Conservation (phyloP, 352 stramenopile species). For the Halophytophthora polymorphica region DNA sequence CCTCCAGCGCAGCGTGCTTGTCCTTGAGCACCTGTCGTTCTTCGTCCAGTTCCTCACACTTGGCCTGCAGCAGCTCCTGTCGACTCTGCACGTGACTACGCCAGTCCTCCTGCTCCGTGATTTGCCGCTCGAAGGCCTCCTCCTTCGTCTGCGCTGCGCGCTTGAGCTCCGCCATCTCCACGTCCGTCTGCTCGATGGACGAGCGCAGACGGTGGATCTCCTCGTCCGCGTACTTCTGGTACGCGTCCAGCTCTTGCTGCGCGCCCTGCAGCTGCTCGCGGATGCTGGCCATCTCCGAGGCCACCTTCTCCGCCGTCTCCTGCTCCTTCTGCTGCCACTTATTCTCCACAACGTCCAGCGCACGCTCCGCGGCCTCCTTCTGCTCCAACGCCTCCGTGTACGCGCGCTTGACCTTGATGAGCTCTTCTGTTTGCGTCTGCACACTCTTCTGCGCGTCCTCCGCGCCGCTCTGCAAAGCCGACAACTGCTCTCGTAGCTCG, state of each 20-base stretch:
- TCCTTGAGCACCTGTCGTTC: constrained; percentile 21
- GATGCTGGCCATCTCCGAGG: constrained; percentile 35
- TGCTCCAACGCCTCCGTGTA: constrained; percentile 21
- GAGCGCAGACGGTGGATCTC: constrained; percentile 50
- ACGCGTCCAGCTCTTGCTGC: constrained; percentile 48
- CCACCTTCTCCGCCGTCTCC: constrained; percentile 23
- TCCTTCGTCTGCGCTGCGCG: constrained; percentile 20
- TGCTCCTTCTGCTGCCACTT: constrained; percentile 38
- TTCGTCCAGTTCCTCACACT: constrained; percentile 29
- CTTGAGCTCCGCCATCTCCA: constrained; percentile 32
- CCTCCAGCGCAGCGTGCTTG: constrained; percentile 28
- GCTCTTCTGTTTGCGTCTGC: constrained; percentile 14
- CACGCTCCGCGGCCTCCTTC: constrained; percentile 27
- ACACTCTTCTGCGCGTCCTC: constrained; percentile 8
- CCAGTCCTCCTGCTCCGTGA: constrained; percentile 25
- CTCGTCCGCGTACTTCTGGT: constrained; percentile 45
- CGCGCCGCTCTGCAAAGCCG: constrained; percentile 8
- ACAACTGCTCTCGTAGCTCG: constrained; percentile 17
- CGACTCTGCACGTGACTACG: constrained; percentile 21
- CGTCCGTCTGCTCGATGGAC: constrained; percentile 34
- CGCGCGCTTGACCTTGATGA: constrained; percentile 16
- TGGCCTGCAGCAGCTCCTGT: constrained; percentile 28
- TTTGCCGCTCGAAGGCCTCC: constrained; percentile 18
- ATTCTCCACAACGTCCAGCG: constrained; percentile 22
- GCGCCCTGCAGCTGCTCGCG: constrained; percentile 41